Conservation (phyloP, 768 basidiomycete genomes). For the Panellus pusillus region DNA sequence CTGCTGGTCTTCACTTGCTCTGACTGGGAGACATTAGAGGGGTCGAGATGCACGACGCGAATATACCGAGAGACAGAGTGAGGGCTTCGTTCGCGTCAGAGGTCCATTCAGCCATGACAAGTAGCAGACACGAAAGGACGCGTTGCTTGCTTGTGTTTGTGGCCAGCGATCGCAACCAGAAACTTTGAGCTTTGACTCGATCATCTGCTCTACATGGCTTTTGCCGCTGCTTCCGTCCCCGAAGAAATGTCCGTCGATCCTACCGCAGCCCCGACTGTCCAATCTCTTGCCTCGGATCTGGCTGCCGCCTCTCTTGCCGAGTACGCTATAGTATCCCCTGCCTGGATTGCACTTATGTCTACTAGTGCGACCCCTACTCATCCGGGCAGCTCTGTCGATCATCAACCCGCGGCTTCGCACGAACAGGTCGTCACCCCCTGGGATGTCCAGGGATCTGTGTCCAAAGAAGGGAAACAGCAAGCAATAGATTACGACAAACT, state of each 20-base stretch:
- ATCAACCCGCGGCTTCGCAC: constrained; percentile 24
- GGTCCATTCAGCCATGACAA: constrained; percentile 74
- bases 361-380: not conserved
- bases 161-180: not conserved
- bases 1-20: constrained; percentile 66
- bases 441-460: constrained; percentile 93
- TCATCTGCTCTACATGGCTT: not conserved
- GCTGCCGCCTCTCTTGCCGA: constrained; percentile 27
- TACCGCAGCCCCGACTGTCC: constrained; percentile 26
- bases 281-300: constrained; percentile 29
- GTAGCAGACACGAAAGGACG: constrained; percentile 5
- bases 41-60: not conserved
- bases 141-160: constrained; percentile 11
- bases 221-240: constrained; percentile 10
- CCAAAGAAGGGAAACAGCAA: constrained; percentile 84
- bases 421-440: constrained; percentile 93
- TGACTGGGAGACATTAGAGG: constrained; percentile 44
- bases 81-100: constrained; percentile 78
- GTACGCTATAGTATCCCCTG: constrained; percentile 26
- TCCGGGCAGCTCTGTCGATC: not conserved
- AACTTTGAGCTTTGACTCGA: not conserved
- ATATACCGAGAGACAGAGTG: constrained; percentile 68
- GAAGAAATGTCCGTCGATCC: constrained; percentile 27
- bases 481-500: constrained; percentile 98
- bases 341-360: constrained; percentile 2